A percentile compares a stretch with the other conserved stretches of the same genome.
These are phyloP conservation scores for Nicotiana tabacum DNA, from an alignment of 257 asterid genomes.

Conservation along the genomic window DNA sequence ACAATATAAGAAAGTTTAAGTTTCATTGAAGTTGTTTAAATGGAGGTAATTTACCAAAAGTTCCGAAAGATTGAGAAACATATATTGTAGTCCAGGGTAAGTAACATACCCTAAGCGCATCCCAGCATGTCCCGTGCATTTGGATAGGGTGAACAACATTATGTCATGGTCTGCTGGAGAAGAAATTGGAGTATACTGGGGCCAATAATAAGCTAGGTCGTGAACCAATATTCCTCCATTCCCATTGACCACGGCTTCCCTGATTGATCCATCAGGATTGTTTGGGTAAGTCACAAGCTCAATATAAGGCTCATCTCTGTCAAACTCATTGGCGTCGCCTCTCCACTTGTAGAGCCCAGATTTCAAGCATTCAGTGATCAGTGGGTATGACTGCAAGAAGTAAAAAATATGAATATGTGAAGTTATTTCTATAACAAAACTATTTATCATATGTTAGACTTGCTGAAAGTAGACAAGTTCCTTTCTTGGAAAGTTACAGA, in stretches of 20 bases:
- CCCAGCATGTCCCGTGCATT: constrained; percentile 96
- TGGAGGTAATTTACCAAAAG: background rate
- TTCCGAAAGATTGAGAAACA: background rate
- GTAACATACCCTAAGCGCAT: constrained; percentile 67
- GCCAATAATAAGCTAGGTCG: constrained; percentile 96
- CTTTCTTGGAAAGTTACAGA: background rate
- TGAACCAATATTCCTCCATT: constrained; percentile 54
- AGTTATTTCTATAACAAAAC: background rate
- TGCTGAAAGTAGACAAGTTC: background rate
- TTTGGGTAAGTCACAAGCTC: constrained; percentile 92
- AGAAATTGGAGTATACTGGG: constrained; percentile 74
- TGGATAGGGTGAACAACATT: constrained; percentile 89
- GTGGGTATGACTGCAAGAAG: constrained; percentile 72
- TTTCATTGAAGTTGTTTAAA: background rate
- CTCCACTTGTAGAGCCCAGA: constrained; percentile 87
- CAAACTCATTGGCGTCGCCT: constrained; percentile 64
- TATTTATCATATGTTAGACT: background rate
- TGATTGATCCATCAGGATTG: constrained; percentile 82
- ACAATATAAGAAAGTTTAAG: background rate
- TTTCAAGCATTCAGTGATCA: constrained; percentile 70
- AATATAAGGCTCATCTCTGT: constrained; percentile 53
- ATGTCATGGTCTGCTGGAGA: constrained; percentile 70
- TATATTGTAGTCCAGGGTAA: background rate
- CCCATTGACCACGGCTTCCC: constrained; percentile 65
- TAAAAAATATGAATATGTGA: background rate